phyloP scores from a whole-genome alignment of 2,329 filamentous ascomycete genomes.

The Fusarium continuum region DNA sequence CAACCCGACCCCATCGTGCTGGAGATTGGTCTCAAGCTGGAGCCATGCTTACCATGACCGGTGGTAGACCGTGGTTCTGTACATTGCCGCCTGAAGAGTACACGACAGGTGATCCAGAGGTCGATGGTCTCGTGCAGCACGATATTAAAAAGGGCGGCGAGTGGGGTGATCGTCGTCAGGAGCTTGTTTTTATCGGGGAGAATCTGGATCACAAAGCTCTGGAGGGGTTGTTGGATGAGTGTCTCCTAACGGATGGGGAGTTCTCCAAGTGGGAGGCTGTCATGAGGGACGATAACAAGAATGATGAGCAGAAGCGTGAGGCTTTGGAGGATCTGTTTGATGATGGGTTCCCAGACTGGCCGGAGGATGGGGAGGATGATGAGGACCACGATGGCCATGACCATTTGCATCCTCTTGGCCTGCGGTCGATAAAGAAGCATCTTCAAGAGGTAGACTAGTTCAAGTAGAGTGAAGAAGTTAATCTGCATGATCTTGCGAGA shows the following conservation, averaged over 20 bases:
- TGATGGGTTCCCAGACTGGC: constrained; percentile 68
- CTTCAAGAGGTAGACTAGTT: constrained; percentile 36
- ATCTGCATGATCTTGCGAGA: neutral
- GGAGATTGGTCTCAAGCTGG: constrained; percentile 73
- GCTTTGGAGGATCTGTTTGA: constrained; percentile 62
- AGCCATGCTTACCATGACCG: constrained; percentile 68
- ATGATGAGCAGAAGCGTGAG: constrained; percentile 54
- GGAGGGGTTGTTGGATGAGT: constrained; percentile 64
- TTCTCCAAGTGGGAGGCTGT: constrained; percentile 62
- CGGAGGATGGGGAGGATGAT: constrained; percentile 53
- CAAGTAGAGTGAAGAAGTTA: neutral
- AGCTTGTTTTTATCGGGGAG: constrained; percentile 79
- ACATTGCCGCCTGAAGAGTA: constrained; percentile 63
- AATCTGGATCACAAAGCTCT: constrained; percentile 63
- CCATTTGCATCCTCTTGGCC: constrained; percentile 6
- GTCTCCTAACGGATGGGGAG: constrained; percentile 69
- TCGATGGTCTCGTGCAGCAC: constrained; percentile 58
- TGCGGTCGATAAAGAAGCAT: constrained; percentile 37
- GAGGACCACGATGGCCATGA: constrained; percentile 46
- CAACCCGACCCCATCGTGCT: constrained; percentile 62
- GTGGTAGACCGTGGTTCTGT: constrained; percentile 67
- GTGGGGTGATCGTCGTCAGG: constrained; percentile 76
- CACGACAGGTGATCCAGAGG: constrained; percentile 57
- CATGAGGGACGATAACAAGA: constrained; percentile 55
- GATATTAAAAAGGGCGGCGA: constrained; percentile 63